These are phyloP conservation scores for Epichloe sibirici DNA, from an alignment of 2,329 filamentous ascomycete species.

Conservation along the genomic window DNA sequence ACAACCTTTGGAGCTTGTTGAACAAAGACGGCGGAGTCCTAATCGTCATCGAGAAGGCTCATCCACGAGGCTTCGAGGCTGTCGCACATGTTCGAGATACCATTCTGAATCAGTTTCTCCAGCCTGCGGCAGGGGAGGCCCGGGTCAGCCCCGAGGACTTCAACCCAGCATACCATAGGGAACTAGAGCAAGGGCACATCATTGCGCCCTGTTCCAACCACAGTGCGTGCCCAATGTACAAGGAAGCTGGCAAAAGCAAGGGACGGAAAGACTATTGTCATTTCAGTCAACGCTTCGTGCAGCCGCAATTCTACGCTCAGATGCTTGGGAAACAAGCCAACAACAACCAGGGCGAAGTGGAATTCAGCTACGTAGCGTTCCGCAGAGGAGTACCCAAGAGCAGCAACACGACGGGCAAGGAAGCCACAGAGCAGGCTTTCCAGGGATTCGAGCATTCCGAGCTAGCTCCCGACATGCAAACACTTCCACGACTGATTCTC, in stretches of 20 bases:
- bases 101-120: conserved; percentile 63
- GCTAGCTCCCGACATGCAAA: conserved; percentile 41
- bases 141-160: conserved; percentile 23
- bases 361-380: conserved; percentile 81
- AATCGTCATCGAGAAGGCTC: conserved; percentile 79
- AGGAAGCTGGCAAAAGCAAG: conserved; percentile 50
- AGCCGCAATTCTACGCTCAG: conserved; percentile 69
- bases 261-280: conserved; percentile 85
- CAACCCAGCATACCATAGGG: conserved; percentile 26
- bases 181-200: conserved; percentile 50
- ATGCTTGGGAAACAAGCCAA: conserved; percentile 55
- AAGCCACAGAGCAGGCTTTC: conserved; percentile 56
- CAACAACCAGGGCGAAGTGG: conserved; percentile 86
- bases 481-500: conserved; percentile 66
- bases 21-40: conserved; percentile 77
- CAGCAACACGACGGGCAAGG: conserved; percentile 32
- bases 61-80: conserved; percentile 84
- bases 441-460: conserved; percentile 50
- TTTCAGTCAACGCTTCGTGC: conserved; percentile 79
- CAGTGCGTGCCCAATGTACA: conserved; percentile 77
- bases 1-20: conserved; percentile 82
- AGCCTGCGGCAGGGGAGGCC: conserved; percentile 29
- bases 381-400: conserved; percentile 52
- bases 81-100: conserved; percentile 74
- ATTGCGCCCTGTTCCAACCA: conserved; percentile 82